Evolutionary conservation across 495 filamentous ascomycete species (phyloP).

Genomic region (Penicillium parvum): DNA sequence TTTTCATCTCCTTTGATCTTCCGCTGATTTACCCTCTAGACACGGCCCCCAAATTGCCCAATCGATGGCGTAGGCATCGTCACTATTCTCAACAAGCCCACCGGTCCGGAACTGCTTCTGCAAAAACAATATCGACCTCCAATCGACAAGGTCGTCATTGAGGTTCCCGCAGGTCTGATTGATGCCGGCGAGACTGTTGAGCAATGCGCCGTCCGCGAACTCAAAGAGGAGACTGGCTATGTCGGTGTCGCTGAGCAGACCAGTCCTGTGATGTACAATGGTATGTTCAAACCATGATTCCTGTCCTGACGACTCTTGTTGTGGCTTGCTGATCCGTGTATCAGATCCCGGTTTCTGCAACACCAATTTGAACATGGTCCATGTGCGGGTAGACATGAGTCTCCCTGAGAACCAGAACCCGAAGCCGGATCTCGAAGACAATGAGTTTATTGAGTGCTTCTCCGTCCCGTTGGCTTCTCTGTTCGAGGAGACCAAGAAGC

Average conservation of each 20-base stretch:
- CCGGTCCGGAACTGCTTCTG: constrained; percentile 70
- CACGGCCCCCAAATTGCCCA: constrained; percentile 60
- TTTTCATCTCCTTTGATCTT: background rate
- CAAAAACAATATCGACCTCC: constrained; percentile 89
- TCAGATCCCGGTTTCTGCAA: constrained; percentile 75
- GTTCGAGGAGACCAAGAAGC: constrained; percentile 60
- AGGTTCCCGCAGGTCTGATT: constrained; percentile 81
- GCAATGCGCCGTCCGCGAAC: constrained; percentile 76
- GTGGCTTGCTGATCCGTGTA: background rate
- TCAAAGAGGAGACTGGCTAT: constrained; percentile 94
- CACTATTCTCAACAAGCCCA: constrained; percentile 72
- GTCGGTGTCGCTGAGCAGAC: constrained; percentile 57
- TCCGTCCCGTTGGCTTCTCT: constrained; percentile 60
- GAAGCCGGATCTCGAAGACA: constrained; percentile 73
- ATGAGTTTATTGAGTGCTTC: constrained; percentile 87
- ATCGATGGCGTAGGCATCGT: constrained; percentile 92
- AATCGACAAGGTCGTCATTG: constrained; percentile 70
- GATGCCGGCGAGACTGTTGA: constrained; percentile 78
- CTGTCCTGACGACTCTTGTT: too few species aligned
- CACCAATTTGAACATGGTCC: constrained; percentile 79
- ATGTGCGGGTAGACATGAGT: constrained; percentile 71
- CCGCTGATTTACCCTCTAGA: constrained; percentile 29
- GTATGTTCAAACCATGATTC: too few species aligned
- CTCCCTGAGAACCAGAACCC: constrained; percentile 64
- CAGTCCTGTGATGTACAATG: constrained; percentile 28